A percentile compares a stretch with the other conserved stretches of the same genome.
These are phyloP conservation scores for Brassica balearica DNA, from an alignment of 441 rosid genomes.

Conservation along the genomic window DNA sequence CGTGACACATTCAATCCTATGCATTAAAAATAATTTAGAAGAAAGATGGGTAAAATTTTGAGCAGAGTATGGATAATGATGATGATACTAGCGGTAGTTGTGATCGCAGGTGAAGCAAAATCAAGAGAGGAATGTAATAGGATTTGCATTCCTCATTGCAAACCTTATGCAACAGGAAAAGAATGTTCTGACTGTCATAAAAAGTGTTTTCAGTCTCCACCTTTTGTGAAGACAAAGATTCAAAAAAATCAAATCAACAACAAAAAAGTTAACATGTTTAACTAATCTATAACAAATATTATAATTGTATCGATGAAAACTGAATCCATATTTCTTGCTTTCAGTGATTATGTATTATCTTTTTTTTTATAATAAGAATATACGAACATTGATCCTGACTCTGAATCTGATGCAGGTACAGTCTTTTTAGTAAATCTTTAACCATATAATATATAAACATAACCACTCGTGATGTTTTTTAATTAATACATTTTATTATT, in stretches of 20 bases:
- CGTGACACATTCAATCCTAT: neutral
- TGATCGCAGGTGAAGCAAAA: conserved; percentile 25
- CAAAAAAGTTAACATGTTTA: neutral
- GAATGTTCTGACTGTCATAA: conserved; percentile 12
- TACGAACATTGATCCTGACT: neutral
- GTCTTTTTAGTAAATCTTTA: too few relatives aligned
- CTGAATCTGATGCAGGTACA: neutral
- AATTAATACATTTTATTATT: too few relatives aligned
- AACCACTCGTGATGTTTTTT: too few relatives aligned
- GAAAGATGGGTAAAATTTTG: conserved; percentile 17
- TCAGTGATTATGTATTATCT: neutral
- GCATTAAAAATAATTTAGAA: neutral
- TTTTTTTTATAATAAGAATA: neutral
- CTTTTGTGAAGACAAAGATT: neutral
- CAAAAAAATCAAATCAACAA: neutral
- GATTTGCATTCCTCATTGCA: conserved; percentile 17
- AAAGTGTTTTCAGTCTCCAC: conserved; percentile 5
- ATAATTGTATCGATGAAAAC: neutral
- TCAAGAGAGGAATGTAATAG: neutral
- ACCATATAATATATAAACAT: too few relatives aligned
- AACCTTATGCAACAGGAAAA: neutral
- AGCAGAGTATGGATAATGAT: neutral
- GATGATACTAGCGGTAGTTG: neutral
- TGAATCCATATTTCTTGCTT: neutral
- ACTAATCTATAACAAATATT: neutral